Evolutionary conservation across 2,329 filamentous ascomycete species (phyloP), one percentile per base, ranked within the genome.

Genomic region (Chaetomium sp.): DNA sequence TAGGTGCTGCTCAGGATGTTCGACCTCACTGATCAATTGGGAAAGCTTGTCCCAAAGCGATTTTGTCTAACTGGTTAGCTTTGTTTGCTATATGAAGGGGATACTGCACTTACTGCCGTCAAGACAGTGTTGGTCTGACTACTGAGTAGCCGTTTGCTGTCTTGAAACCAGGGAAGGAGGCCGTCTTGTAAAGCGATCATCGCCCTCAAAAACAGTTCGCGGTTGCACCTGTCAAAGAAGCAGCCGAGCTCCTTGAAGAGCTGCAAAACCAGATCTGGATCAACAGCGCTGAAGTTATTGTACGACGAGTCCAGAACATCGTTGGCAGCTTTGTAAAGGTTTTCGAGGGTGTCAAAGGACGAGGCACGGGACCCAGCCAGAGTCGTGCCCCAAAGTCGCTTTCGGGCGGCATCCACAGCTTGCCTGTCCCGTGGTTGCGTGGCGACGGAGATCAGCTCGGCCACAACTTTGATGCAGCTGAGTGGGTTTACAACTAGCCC

Each of bases 321-420:
- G 62, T 80, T 81, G 53, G 86, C 77, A 16, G 89, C 81, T 51
- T 81, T 82, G 72, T 93, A 90, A 0, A 96, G 76, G 60, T 85
- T 80, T 60, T 88, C 83, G 68, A 89, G 91, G 0, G 89, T 86
- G 70, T 93, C 85, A 65, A 80, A 83, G 5, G 78, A 78, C 47
- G 78, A 68, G 1, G 76, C 75, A 60, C 79, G 79, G 2, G 77
- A 72, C 16, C 78, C 78, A 0, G 76, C 75, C 42, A 75, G 75
- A 0, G 76, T 73, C 1, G 82, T 83, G 3, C 87, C 87, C 89
- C 89, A 92, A 0, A 93, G 78, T n/a, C 82, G 82, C 57, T 85
- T 84, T 57, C 85, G 82, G 60, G 86, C 87, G 60, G 85, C 82
- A 64, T 92, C 90, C 4, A 92, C 78, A 12, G 86, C 84, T 67